phyloP scores from a whole-genome alignment of 345 rosid genomes.

The Salix dunnii region DNA sequence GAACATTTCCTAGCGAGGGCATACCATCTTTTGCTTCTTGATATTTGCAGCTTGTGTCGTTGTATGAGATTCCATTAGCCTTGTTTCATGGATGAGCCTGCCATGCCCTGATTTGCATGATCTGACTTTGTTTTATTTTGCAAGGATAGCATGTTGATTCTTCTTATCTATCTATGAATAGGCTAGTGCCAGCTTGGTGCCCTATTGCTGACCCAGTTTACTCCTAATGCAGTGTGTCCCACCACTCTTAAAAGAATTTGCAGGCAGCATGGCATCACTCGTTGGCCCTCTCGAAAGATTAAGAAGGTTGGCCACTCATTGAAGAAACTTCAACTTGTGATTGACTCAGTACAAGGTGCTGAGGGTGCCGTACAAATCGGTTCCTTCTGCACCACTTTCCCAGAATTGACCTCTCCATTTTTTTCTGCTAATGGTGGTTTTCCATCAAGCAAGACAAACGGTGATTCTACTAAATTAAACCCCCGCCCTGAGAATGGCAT shows the following conservation, averaged over 20 bases:
- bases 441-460: constrained; percentile 31
- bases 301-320: constrained; percentile 93
- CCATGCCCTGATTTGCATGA: background rate
- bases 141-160: background rate
- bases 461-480: constrained; percentile 32
- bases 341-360: constrained; percentile 89
- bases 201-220: constrained; percentile 16
- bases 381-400: constrained; percentile 82
- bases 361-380: constrained; percentile 74
- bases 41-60: background rate
- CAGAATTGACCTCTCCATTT: constrained; percentile 65
- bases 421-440: constrained; percentile 37
- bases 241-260: constrained; percentile 96
- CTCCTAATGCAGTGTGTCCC: constrained; percentile 77
- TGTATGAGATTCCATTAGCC: background rate
- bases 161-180: background rate
- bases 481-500: constrained; percentile 36
- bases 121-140: background rate
- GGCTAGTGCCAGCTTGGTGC: constrained; percentile 1
- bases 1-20: background rate
- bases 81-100: constrained; percentile 9
- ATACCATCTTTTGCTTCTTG: background rate
- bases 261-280: constrained; percentile 82
- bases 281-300: constrained; percentile 97
- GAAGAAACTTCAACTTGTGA: constrained; percentile 84